Conservation (phyloP, 257 asterid species). For the Petunia secreta region DNA sequence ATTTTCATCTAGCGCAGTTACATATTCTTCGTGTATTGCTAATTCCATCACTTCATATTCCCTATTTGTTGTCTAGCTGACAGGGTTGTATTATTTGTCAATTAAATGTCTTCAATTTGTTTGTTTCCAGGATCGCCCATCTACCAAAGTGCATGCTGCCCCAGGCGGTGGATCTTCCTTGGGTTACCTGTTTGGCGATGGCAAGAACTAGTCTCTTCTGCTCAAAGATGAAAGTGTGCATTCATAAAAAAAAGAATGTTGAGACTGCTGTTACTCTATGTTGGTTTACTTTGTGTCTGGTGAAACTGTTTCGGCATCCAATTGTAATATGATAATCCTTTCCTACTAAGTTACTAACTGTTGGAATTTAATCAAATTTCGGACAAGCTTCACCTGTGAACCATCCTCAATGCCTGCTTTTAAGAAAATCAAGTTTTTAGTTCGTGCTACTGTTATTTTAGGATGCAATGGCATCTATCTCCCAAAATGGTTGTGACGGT, state of each 20-base stretch:
- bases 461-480: neutral
- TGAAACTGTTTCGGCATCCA: neutral
- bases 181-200: constrained; percentile 32
- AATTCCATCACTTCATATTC: neutral
- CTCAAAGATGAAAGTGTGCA: neutral
- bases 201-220: constrained; percentile 17
- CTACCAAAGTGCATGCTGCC: constrained; percentile 37
- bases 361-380: neutral
- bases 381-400: constrained; percentile 6
- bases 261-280: constrained; percentile 18
- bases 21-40: neutral
- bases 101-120: constrained; percentile 1
- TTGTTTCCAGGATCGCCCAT: constrained; percentile 36
- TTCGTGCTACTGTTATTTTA: neutral
- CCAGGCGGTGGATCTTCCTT: constrained; percentile 41
- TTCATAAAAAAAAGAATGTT: neutral
- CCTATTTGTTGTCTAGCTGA: neutral
- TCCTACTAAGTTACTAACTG: neutral
- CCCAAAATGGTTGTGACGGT: no score
- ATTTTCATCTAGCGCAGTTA: constrained; percentile 14
- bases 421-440: neutral
- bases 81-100: neutral
- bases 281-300: constrained; percentile 22
- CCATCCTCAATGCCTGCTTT: neutral
- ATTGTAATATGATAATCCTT: constrained; percentile 10